Base-by-base conservation (phyloP, 2,329 filamentous ascomycete genomes). In the Verticillium isaacii region DNA sequence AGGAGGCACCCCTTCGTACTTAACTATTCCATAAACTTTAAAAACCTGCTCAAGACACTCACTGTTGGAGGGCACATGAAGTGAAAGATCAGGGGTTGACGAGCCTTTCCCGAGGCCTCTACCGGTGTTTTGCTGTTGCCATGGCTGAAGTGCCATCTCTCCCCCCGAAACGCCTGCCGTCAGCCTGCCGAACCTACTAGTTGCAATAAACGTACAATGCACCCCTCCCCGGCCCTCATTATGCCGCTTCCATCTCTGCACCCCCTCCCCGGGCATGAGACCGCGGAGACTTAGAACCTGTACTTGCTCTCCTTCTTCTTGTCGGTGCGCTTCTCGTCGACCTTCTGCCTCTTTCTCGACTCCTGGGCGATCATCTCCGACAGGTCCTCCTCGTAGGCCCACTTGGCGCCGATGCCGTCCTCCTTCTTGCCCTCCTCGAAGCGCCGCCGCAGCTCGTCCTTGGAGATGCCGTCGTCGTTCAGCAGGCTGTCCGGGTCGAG, bases 351-450 rank as follows among this genome's bases (percentile, higher is more conserved):
- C 84, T 98, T 98, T 66, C 92, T 85, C 71, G 89, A 92, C 78
- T 98, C 95, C 70, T 92, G 89, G 14, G 92, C 92, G 78, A 99
- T 97, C 91, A 99, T 96, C 70, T 97, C 91, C 69, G 89, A 94
- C 61, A 99, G 77, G 72, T 97, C 94, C 68, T 98, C 94, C 73
- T 96, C 91, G 75, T 84, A 82, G 62, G 87, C 85, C 85, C 89
- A 92, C 69, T 87, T 84, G 25, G 87, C 85, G 39, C 89, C 88
- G 29, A 84, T 74, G 19, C 88, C 87, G 72, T 90, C 89, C 66
- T 89, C 84, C 62, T 79, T 82, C 71, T 76, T 85, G 72, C 80
- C 89, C 81, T 79, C 87, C 62, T 98, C 93, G 70, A 96, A 99
- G 71, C 89, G 85, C 70, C 85, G 87, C 74, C 85, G 85, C 69